These are phyloP conservation scores for Ciborinia camelliae DNA, from an alignment of 2,329 filamentous ascomycete genomes.

Conservation along the genomic window DNA sequence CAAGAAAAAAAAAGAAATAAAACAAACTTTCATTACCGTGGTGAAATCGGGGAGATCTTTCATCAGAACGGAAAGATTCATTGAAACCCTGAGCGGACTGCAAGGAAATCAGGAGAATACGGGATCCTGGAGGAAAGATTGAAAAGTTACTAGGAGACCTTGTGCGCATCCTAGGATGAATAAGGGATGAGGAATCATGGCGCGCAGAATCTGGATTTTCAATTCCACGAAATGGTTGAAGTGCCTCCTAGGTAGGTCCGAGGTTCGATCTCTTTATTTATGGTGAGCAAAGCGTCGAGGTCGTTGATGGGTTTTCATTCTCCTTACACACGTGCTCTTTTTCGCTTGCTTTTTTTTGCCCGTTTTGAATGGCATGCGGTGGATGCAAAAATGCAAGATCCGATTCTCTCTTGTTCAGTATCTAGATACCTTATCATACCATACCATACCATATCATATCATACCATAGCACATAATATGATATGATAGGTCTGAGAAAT, in stretches of 20 bases:
- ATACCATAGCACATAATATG: not conserved
- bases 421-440: not conserved
- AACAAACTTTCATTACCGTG: not conserved
- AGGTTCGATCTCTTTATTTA: constrained; percentile 9
- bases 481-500: not conserved
- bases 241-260: too few species aligned
- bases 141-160: not conserved
- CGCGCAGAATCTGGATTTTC: not conserved
- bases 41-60: not conserved
- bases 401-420: not conserved
- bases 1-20: not conserved
- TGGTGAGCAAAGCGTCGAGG: not conserved
- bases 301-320: not conserved
- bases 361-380: not conserved
- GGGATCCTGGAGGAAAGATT: not conserved
- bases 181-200: not conserved
- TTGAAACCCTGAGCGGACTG: not conserved
- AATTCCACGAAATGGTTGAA: not conserved
- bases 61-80: not conserved
- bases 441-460: not conserved
- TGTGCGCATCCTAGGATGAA: not conserved
- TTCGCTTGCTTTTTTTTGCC: not conserved
- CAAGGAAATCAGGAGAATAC: too few species aligned
- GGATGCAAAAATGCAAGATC: not conserved
- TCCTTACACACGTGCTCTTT: not conserved